These are phyloP conservation scores for Kalanchoe fedtschenkoi DNA, from an alignment of 164 flowering plant species.

Conservation along the genomic window DNA sequence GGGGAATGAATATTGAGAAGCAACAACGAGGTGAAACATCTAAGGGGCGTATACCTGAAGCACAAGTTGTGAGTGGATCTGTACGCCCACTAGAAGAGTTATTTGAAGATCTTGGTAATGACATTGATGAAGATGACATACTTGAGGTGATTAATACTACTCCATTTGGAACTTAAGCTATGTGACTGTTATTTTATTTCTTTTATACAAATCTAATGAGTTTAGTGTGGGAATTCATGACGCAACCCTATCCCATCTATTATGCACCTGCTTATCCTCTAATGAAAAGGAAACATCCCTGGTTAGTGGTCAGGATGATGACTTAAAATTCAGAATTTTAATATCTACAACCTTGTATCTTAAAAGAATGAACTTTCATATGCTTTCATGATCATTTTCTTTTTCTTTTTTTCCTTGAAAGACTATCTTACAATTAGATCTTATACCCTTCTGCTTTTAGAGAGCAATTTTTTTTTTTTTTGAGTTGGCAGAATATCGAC, in stretches of 20 bases:
- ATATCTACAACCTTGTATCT: too few relatives aligned
- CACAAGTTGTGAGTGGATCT: conserved; percentile 12
- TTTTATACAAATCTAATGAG: not conserved
- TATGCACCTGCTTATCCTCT: not conserved
- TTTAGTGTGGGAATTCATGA: too few relatives aligned
- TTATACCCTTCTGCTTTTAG: not conserved
- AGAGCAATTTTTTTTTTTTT: conserved; percentile 5
- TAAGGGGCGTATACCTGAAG: conserved; percentile 12
- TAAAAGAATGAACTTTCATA: too few relatives aligned
- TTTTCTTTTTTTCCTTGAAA: not conserved
- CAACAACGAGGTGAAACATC: conserved; percentile 13
- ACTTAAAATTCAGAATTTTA: too few relatives aligned
- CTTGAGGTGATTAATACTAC: conserved; percentile 52
- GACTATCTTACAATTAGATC: not conserved
- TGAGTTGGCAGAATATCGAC: conserved; percentile 58
- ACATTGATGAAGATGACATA: conserved; percentile 66
- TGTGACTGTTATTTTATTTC: not conserved
- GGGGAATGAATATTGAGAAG: conserved; percentile 9
- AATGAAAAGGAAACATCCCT: not conserved
- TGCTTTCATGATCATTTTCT: not conserved
- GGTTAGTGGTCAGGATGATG: not conserved
- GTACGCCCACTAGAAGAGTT: conserved; percentile 15
- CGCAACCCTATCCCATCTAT: too few relatives aligned
- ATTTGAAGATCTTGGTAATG: conserved; percentile 17
- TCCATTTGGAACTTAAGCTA: not conserved